Evolutionary conservation across 2,329 filamentous ascomycete genomes (phyloP), one percentile per base, ranked within the genome.

Genomic region (Penicillium sp.): DNA sequence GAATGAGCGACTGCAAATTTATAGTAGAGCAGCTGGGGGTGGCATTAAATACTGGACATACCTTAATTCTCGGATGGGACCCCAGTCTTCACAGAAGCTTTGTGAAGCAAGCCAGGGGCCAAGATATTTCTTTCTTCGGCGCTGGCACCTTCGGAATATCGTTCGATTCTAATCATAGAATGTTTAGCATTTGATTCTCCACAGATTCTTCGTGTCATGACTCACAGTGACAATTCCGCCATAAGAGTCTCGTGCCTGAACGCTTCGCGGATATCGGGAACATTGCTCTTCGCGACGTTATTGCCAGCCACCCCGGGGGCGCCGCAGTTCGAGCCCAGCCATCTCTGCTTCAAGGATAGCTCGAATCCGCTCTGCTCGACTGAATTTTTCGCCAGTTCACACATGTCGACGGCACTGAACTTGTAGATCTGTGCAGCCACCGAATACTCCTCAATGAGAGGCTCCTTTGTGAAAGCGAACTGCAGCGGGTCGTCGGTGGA

Each of bases 401-500:
- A 97, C 93, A 98, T 98, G 65, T 98, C 93, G 3, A 97, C 91
- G 0, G 92, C 87, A 64, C 86, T 95, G 33, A 98, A 82, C 73
- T 97, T 97, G 75, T 97, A 98, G 51, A 98, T 98, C 72, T 98
- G 93, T 4, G 93, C 93, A 3, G 93, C 93, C 7, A 98, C 93
- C 0, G 92, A 91, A 65, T 98, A 98, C 67, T 98, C 93, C 69
- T 98, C 93, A 59, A 98, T 98, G 49, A 98, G 74, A 1, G 93
- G 93, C 70, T 98, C 93, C 64, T 97, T 98, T 5, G 93, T 98
- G 66, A 96, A 98, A 2, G 93, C 93, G 67, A 98, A 98, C 66
- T 98, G 93, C 41, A 98, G 78, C 20, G 93, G 93, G 66, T 98
- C 93, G 65, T 98, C 93, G 0, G 93, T 97, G 1, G 92, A 97